phyloP scores from a whole-genome alignment of 2,329 filamentous ascomycete genomes.

The Stemphylium beticola region DNA sequence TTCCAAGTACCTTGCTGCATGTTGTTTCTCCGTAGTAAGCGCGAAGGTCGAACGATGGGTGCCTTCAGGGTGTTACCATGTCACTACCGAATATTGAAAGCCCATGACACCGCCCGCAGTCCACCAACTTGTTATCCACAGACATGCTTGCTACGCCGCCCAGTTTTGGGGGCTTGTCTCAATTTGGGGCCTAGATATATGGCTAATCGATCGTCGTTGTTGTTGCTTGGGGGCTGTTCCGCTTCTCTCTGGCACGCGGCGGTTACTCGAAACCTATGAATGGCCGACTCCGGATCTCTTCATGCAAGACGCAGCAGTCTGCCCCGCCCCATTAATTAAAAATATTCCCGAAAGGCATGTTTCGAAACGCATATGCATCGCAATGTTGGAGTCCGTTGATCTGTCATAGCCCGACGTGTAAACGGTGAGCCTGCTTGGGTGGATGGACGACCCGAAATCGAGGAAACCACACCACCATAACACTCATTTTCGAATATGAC shows the following conservation, averaged over 20 bases:
- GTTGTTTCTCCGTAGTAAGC: background rate
- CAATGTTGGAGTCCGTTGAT: constrained; percentile 6
- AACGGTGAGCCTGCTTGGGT: constrained; percentile 4
- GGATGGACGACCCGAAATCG: background rate
- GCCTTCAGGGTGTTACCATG: background rate
- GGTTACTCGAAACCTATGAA: constrained; percentile 19
- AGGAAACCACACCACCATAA: background rate
- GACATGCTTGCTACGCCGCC: constrained; percentile 1
- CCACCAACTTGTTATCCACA: constrained; percentile 5
- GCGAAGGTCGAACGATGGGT: background rate
- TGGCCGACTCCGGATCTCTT: constrained; percentile 8
- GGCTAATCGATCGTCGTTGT: constrained; percentile 1
- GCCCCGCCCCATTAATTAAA: constrained; percentile 9
- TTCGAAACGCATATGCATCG: background rate
- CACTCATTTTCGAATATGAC: background rate
- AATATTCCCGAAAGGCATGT: background rate
- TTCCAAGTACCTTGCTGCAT: background rate
- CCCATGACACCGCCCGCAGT: constrained; percentile 1
- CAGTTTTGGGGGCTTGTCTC: constrained; percentile 10
- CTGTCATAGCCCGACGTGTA: constrained; percentile 6
- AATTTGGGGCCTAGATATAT: constrained; percentile 4
- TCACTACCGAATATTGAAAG: constrained; percentile 3
- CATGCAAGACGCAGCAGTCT: constrained; percentile 8
- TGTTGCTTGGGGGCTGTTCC: constrained; percentile 13
- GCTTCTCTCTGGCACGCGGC: constrained; percentile 15